phyloP scores from a whole-genome alignment of 2,329 filamentous ascomycete genomes.

The Stemphylium vesicarium region DNA sequence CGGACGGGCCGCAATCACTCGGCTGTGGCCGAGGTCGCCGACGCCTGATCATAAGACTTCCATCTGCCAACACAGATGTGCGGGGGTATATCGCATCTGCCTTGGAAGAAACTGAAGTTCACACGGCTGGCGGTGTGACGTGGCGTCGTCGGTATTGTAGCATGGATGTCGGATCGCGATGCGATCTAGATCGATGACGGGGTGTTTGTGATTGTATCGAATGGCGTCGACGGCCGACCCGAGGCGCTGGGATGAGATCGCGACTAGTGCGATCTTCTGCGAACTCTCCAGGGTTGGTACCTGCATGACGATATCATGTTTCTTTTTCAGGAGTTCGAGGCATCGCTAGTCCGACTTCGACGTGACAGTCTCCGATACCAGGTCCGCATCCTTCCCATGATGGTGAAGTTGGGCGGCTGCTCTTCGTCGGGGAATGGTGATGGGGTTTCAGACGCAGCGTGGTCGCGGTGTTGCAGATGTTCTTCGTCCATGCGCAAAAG shows the following conservation, averaged over 20 bases:
- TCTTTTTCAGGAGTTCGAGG: constrained; percentile 7
- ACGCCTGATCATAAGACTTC: not conserved
- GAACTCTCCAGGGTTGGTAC: constrained; percentile 7
- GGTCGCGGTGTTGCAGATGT: constrained; percentile 8
- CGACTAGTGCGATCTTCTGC: constrained; percentile 6
- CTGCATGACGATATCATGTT: constrained; percentile 13
- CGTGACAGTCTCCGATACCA: constrained; percentile 11
- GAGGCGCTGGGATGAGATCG: constrained; percentile 25
- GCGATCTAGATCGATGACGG: constrained; percentile 57
- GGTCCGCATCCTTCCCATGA: constrained; percentile 5
- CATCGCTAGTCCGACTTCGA: constrained; percentile 5
- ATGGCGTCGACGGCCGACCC: constrained; percentile 57
- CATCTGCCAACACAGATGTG: not conserved
- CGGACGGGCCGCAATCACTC: not conserved
- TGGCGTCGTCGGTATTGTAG: constrained; percentile 13
- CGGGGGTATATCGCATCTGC: too few relatives aligned
- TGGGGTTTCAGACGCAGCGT: not conserved
- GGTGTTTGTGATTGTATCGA: constrained; percentile 57
- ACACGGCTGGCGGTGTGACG: not conserved
- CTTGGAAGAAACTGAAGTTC: not conserved
- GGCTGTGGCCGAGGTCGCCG: not conserved
- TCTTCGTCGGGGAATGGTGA: constrained; percentile 8
- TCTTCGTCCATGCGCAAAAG: constrained; percentile 14
- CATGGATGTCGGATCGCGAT: constrained; percentile 53
- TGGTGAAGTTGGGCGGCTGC: not conserved